Conservation (phyloP, 2,329 filamentous ascomycete species). For the Trichoderma koningiopsis region DNA sequence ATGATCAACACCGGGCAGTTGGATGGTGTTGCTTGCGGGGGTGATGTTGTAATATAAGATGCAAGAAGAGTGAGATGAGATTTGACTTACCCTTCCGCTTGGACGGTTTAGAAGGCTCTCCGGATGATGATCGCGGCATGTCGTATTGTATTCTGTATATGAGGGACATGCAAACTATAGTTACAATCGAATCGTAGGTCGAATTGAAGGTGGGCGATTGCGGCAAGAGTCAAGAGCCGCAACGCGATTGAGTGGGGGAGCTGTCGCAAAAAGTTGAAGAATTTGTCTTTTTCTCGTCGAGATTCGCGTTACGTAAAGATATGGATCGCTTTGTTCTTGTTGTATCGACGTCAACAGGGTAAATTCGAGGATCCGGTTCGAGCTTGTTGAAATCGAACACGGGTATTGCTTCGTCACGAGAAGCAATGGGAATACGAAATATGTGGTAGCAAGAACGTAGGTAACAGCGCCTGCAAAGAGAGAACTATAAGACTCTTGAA, state of each 20-base stretch:
- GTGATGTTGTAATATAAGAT: background rate
- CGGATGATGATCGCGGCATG: slow-evolving; percentile 48
- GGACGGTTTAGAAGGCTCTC: slow-evolving; percentile 46
- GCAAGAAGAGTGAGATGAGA: slow-evolving; percentile 1
- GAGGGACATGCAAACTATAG: slow-evolving; percentile 6
- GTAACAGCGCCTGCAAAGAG: background rate
- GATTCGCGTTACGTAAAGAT: slow-evolving; percentile 7
- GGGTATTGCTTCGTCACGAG: background rate
- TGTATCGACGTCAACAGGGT: slow-evolving; percentile 2
- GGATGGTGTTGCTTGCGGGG: background rate
- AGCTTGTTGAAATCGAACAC: background rate
- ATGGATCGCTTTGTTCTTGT: slow-evolving; percentile 1
- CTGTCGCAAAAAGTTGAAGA: slow-evolving; percentile 13
- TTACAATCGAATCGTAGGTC: background rate
- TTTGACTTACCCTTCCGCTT: slow-evolving; percentile 51
- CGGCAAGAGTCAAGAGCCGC: slow-evolving; percentile 1
- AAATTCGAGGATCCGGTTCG: background rate
- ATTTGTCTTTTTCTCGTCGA: background rate
- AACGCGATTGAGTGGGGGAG: slow-evolving; percentile 14
- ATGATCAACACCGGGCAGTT: background rate
- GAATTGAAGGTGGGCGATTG: slow-evolving; percentile 2
- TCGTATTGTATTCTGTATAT: slow-evolving; percentile 26
- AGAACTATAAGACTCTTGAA: slow-evolving; percentile 3
- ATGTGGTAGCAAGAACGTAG: background rate
- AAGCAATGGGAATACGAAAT: background rate